Conservation (phyloP, 352 stramenopile species). For the Phytophthora cactorum region DNA sequence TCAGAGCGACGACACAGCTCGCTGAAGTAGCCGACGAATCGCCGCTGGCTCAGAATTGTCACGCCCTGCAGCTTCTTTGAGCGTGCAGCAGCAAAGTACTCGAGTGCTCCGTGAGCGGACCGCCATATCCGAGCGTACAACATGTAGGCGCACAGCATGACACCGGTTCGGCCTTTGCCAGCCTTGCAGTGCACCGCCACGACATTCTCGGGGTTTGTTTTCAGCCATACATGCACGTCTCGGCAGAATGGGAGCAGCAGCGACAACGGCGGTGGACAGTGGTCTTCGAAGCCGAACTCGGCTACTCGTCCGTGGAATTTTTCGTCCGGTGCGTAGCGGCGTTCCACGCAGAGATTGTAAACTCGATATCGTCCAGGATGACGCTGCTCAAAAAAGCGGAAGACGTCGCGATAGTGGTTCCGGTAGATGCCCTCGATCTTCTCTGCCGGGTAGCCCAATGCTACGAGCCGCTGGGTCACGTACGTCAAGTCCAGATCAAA, state of each 20-base stretch:
- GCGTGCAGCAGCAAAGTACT: constrained; percentile 70
- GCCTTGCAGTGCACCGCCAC: constrained; percentile 92
- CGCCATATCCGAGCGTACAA: constrained; percentile 71
- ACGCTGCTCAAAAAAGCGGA: constrained; percentile 88
- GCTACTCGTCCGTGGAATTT: constrained; percentile 79
- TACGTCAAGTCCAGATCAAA: constrained; percentile 95
- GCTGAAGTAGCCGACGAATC: constrained; percentile 82
- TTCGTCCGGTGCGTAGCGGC: constrained; percentile 70
- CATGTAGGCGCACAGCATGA: constrained; percentile 88
- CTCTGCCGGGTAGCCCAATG: constrained; percentile 89
- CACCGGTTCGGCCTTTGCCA: constrained; percentile 88
- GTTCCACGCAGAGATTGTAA: constrained; percentile 93
- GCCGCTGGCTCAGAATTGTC: constrained; percentile 82
- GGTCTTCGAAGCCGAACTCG: constrained; percentile 89
- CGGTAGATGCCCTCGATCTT: constrained; percentile 90
- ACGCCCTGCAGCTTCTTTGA: constrained; percentile 84
- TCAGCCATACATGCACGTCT: constrained; percentile 65
- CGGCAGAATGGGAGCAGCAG: constrained; percentile 79
- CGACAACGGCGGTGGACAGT: constrained; percentile 79
- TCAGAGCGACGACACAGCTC: constrained; percentile 53
- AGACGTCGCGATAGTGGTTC: constrained; percentile 92
- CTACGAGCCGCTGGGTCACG: constrained; percentile 87
- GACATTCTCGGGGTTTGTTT: constrained; percentile 71
- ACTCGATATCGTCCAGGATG: constrained; percentile 86
- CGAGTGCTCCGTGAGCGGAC: constrained; percentile 62